A percentile compares a stretch with the other conserved stretches of the same genome.
Evolutionary conservation across 192 early-diverging fungal species (phyloP).

Genomic region (Backusella circina): DNA sequence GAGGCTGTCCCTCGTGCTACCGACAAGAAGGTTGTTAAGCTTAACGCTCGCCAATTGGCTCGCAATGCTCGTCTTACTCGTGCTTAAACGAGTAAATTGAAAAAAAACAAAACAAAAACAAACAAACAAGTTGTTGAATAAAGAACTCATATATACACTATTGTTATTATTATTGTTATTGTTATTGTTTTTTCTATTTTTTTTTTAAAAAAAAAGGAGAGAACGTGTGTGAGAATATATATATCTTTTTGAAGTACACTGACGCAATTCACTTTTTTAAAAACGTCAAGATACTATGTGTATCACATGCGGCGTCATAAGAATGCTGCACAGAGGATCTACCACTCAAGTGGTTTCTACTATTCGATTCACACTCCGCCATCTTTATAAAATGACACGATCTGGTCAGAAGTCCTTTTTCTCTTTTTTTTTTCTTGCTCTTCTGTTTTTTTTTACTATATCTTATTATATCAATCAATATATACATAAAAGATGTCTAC

Average conservation of each 20-base stretch:
- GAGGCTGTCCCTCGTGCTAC: slow-evolving; percentile 72
- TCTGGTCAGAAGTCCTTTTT: not conserved
- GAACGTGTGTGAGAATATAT: not conserved
- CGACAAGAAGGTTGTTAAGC: slow-evolving; percentile 41
- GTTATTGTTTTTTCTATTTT: not conserved
- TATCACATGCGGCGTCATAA: not conserved
- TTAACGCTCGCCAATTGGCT: slow-evolving; percentile 52
- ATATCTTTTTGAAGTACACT: not conserved
- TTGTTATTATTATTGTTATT: not conserved
- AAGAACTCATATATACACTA: not conserved
- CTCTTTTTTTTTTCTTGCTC: slow-evolving; percentile 4
- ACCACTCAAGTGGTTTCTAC: not conserved
- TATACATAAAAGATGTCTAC: slow-evolving; percentile 9
- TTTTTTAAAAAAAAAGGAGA: too few relatives aligned
- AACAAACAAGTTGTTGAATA: not conserved
- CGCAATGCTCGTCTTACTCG: slow-evolving; percentile 39
- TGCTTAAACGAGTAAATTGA: not conserved
- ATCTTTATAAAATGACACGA: not conserved
- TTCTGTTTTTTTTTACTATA: not conserved
- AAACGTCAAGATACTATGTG: not conserved
- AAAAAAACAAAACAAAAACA: not conserved
- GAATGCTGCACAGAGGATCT: not conserved
- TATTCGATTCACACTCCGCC: not conserved
- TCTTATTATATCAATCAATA: not conserved
- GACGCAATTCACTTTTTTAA: not conserved